These are phyloP conservation scores for Chimonanthus salicifolius DNA, from an alignment of 164 flowering plant genomes.

Conservation along the genomic window DNA sequence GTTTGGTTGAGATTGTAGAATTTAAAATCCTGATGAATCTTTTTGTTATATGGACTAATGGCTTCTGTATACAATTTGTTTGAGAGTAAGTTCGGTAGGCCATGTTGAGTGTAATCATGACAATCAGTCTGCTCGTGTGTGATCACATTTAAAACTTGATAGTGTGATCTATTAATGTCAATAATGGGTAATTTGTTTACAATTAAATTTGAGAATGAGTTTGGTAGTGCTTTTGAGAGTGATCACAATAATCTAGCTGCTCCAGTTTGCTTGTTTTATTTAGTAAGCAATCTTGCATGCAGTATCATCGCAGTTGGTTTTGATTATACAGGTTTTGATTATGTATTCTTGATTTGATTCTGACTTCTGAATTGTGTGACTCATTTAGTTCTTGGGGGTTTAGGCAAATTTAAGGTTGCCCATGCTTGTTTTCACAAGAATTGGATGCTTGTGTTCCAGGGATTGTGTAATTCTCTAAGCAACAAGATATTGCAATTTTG, in stretches of 20 bases:
- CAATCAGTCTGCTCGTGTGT: neutral
- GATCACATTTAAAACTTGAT: neutral
- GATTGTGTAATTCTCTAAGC: no score
- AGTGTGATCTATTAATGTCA: no score
- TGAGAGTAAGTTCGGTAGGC: neutral
- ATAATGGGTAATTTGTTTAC: neutral
- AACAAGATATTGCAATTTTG: no score
- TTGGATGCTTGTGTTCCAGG: no score
- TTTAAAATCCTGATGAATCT: neutral
- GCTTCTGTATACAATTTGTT: neutral
- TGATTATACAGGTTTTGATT: neutral
- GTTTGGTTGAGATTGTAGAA: neutral
- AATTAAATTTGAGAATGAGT: neutral
- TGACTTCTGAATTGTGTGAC: neutral
- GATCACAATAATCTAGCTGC: neutral
- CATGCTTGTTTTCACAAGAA: no score
- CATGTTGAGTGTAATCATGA: neutral
- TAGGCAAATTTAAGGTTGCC: neutral
- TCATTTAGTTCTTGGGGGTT: neutral
- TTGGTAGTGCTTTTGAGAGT: neutral
- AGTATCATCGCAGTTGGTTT: neutral
- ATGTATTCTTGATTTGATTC: neutral
- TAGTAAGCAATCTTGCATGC: neutral
- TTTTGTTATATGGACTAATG: neutral
- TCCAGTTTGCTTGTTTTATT: neutral